Percentiles rank a stretch among this genome's conserved stretches.
phyloP scores from a whole-genome alignment of 495 filamentous ascomycete species.

The Acidomyces sp. region DNA sequence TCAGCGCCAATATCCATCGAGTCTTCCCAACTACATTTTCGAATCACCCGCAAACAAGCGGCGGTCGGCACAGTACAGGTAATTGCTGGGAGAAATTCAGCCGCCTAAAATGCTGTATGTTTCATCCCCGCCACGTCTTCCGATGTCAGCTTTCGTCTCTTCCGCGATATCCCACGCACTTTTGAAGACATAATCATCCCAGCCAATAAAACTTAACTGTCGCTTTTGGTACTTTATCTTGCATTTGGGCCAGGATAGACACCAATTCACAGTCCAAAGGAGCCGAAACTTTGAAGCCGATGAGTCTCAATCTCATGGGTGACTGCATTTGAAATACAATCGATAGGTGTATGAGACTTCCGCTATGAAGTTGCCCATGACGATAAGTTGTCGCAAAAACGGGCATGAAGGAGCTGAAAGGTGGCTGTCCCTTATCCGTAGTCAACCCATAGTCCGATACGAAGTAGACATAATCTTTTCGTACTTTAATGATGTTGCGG shows the following conservation, averaged over 20 bases:
- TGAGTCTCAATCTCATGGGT: neutral
- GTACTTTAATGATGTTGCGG: neutral
- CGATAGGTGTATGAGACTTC: no score
- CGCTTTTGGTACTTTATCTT: neutral
- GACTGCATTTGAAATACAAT: neutral
- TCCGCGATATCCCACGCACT: neutral
- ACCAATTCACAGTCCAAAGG: neutral
- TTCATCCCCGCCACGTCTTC: neutral
- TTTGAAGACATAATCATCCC: conserved; percentile 1
- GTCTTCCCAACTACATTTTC: no score
- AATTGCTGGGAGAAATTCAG: neutral
- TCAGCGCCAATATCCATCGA: no score
- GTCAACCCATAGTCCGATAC: neutral
- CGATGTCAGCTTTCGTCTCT: neutral
- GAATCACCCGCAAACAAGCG: neutral
- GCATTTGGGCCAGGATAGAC: neutral
- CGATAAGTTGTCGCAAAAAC: neutral
- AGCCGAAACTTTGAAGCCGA: neutral
- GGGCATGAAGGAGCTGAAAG: neutral
- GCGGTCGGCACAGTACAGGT: neutral
- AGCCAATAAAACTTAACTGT: conserved; percentile 1
- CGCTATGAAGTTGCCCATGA: no score
- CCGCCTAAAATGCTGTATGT: neutral
- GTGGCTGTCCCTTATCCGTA: neutral
- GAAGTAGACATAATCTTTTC: neutral